These are phyloP conservation scores for Arabidopsis suecica DNA, from an alignment of 345 rosid species.

Conservation along the genomic window DNA sequence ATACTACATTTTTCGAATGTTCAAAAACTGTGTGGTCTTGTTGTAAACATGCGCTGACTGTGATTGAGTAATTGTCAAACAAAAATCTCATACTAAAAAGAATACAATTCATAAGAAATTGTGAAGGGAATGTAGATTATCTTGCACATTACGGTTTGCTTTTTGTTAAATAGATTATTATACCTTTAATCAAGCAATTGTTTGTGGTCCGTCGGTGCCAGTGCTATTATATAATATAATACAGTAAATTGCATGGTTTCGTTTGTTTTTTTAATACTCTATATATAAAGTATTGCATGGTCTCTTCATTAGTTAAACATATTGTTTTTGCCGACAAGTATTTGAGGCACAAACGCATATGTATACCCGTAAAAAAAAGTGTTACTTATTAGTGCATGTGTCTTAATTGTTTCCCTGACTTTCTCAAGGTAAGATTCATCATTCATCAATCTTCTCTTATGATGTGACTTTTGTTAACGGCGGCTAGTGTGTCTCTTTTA, in stretches of 20 bases:
- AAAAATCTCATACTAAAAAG: slow-evolving; percentile 3
- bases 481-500: not conserved
- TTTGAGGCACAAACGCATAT: slow-evolving; percentile 22
- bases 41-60: slow-evolving; percentile 18
- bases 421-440: slow-evolving; percentile 6
- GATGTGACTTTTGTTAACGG: slow-evolving; percentile 15
- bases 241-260: slow-evolving; percentile 22
- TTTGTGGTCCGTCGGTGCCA: slow-evolving; percentile 34
- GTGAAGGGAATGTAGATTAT: slow-evolving; percentile 34
- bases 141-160: slow-evolving; percentile 35
- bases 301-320: slow-evolving; percentile 6
- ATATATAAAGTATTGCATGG: slow-evolving; percentile 16
- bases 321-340: slow-evolving; percentile 18
- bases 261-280: not conserved
- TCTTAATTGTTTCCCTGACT: slow-evolving; percentile 4
- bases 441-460: slow-evolving; percentile 8
- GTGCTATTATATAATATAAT: slow-evolving; percentile 26
- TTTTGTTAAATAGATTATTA: slow-evolving; percentile 16
- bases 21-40: slow-evolving; percentile 10
- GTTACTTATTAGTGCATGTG: not conserved
- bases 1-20: not conserved
- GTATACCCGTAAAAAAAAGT: not conserved
- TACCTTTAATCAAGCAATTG: slow-evolving; percentile 10
- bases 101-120: slow-evolving; percentile 1
- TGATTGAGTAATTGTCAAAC: slow-evolving; percentile 20